Percentiles rank a stretch among this genome's conserved stretches.
Conservation (phyloP, 1,284 basidiomycete species). For the Malassezia equina region DNA sequence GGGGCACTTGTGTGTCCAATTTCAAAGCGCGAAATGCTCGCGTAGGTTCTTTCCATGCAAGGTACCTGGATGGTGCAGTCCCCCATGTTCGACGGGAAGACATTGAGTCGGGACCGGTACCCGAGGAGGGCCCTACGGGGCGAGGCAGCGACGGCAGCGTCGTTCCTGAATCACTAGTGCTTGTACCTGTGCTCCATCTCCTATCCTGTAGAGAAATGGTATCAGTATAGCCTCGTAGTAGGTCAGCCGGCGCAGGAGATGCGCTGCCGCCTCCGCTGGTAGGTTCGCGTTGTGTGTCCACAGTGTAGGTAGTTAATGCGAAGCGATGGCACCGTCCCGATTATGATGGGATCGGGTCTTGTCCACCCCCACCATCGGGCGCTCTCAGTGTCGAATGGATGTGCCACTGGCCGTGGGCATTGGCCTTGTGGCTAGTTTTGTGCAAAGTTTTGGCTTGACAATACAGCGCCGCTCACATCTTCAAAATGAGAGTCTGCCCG, state of each 20-base stretch:
- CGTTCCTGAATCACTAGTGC: not conserved
- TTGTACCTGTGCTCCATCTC: not conserved
- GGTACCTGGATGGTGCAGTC: not conserved
- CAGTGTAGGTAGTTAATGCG: not conserved
- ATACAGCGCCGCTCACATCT: constrained; percentile 92
- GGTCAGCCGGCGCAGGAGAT: not conserved
- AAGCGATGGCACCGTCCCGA: not conserved
- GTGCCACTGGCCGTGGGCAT: constrained; percentile 48
- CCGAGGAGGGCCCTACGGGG: not conserved
- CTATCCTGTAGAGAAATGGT: not conserved
- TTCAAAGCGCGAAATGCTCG: constrained; percentile 5
- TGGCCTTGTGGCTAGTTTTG: constrained; percentile 74
- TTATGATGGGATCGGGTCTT: not conserved
- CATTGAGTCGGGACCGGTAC: not conserved
- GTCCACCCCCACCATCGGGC: not conserved
- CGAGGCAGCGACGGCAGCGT: not conserved
- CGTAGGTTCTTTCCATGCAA: constrained; percentile 11
- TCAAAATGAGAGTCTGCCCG: constrained; percentile 65
- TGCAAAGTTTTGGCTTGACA: constrained; percentile 78
- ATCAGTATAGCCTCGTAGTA: not conserved
- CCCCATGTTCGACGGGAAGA: not conserved
- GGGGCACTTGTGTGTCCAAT: not conserved
- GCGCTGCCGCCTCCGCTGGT: not conserved
- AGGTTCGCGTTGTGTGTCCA: not conserved
- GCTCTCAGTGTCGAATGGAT: constrained; percentile 8